phyloP scores from a whole-genome alignment of 2,329 filamentous ascomycete species.

The Phaeosphaeriaceae sp. region DNA sequence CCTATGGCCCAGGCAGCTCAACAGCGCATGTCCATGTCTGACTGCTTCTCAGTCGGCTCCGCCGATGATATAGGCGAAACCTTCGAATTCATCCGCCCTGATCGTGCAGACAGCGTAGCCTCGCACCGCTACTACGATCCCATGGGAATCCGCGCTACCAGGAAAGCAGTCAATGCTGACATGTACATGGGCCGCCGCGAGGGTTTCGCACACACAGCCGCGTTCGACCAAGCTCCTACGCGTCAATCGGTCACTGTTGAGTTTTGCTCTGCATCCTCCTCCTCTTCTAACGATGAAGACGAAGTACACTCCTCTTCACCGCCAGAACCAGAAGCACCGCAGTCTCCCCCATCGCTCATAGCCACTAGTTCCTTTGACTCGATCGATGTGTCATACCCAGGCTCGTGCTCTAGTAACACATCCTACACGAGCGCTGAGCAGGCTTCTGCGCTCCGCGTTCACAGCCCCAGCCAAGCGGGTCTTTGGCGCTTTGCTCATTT shows the following conservation, averaged over 20 bases:
- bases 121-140: not conserved
- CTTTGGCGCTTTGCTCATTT: not conserved
- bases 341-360: not conserved
- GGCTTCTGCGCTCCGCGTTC: not conserved
- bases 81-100: not conserved
- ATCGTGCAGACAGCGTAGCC: not conserved
- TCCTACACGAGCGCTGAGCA: not conserved
- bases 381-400: not conserved
- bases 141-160: not conserved
- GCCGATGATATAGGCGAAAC: not conserved
- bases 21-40: not conserved
- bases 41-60: not conserved
- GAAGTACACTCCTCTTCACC: too few species aligned
- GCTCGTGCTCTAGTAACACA: not conserved
- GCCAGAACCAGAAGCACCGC: too few species aligned
- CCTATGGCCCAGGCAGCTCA: not conserved
- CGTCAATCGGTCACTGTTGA: not conserved
- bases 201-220: not conserved
- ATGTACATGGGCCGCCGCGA: not conserved
- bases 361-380: not conserved
- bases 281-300: too few species aligned
- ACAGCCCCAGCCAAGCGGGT: not conserved
- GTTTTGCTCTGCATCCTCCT: not conserved
- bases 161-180: not conserved
- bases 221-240: not conserved